Percentiles rank a stretch among this genome's conserved stretches.
These are phyloP conservation scores for Pontederia paniculata DNA, from an alignment of 176 grass and related monocot species.

Conservation along the genomic window DNA sequence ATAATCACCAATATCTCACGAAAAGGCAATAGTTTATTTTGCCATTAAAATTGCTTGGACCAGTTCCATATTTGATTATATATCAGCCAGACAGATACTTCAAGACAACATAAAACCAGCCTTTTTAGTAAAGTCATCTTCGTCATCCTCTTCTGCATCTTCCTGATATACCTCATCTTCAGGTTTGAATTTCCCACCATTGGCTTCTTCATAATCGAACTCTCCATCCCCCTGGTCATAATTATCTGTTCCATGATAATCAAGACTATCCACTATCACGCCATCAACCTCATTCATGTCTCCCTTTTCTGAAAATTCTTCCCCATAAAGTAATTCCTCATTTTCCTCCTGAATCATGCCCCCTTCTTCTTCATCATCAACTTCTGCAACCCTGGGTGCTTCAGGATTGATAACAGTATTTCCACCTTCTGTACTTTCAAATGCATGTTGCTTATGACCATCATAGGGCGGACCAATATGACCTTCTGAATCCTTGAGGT, in stretches of 20 bases:
- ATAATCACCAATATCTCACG: too few relatives aligned
- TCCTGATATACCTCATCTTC: constrained; percentile 58
- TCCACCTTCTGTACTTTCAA: constrained; percentile 28
- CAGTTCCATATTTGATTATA: too few relatives aligned
- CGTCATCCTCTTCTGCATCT: constrained; percentile 54
- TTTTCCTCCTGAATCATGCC: constrained; percentile 31
- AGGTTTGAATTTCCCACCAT: constrained; percentile 22
- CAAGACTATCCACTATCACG: constrained; percentile 25
- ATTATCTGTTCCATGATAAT: constrained; percentile 40
- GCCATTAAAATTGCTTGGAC: too few relatives aligned
- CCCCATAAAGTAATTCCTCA: constrained; percentile 6
- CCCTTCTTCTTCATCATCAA: constrained; percentile 43
- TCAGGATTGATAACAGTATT: neutral
- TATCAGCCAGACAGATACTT: neutral
- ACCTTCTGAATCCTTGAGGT: constrained; percentile 26
- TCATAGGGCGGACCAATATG: neutral
- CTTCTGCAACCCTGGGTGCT: constrained; percentile 30
- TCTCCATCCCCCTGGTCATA: constrained; percentile 42
- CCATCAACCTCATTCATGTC: constrained; percentile 33
- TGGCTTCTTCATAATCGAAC: constrained; percentile 27
- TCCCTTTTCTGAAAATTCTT: constrained; percentile 25
- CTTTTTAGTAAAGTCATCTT: constrained; percentile 75
- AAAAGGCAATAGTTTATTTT: too few relatives aligned
- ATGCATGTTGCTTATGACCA: constrained; percentile 14
- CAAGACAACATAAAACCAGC: constrained; percentile 66